Conservation (phyloP, 202 grass and related monocot species). For the Setaria viridis region DNA sequence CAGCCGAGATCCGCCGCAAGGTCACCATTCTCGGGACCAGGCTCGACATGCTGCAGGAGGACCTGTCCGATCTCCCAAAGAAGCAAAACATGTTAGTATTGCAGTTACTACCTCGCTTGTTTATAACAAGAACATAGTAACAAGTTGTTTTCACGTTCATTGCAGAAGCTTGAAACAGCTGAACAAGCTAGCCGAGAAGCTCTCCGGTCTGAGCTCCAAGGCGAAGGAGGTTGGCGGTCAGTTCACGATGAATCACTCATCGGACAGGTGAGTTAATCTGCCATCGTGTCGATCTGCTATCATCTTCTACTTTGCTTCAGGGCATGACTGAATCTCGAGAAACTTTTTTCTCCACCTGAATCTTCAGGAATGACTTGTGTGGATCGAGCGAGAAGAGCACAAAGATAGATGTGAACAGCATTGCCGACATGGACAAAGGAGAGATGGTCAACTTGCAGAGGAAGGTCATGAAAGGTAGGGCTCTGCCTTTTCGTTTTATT, state of each 20-base stretch:
- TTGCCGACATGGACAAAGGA: constrained; percentile 59
- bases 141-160: neutral
- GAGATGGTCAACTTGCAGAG: constrained; percentile 68
- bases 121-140: neutral
- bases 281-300: neutral
- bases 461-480: constrained; percentile 68
- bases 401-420: constrained; percentile 56
- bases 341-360: neutral
- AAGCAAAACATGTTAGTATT: constrained; percentile 56
- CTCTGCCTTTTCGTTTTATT: neutral
- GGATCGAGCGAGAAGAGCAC: constrained; percentile 48
- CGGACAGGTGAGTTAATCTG: constrained; percentile 30
- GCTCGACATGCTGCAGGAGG: constrained; percentile 60
- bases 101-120: neutral
- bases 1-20: constrained; percentile 65
- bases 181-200: constrained; percentile 64
- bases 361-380: constrained; percentile 55
- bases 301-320: neutral
- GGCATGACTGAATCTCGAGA: neutral
- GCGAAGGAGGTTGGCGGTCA: constrained; percentile 48
- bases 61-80: constrained; percentile 57
- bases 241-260: constrained; percentile 53
- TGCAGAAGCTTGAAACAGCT: constrained; percentile 68
- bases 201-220: constrained; percentile 60
- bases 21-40: constrained; percentile 64